phyloP scores from a whole-genome alignment of 2,329 filamentous ascomycete species.

The Chaetomium strumarium region DNA sequence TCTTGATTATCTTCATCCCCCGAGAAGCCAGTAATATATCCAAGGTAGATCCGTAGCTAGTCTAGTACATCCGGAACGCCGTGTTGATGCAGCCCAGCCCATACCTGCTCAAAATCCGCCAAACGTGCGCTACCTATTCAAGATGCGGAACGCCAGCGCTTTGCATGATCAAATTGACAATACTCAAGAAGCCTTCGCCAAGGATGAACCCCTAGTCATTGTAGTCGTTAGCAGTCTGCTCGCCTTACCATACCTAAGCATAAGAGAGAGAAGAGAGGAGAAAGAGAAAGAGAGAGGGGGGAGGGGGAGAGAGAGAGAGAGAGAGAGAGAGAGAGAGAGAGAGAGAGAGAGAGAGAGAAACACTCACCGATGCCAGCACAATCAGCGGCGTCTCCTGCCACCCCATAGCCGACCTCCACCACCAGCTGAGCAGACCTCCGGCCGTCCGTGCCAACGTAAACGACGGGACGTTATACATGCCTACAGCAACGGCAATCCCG shows the following conservation, averaged over 20 bases:
- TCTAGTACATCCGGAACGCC: neutral
- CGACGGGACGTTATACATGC: constrained; percentile 96
- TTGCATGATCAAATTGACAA: constrained; percentile 79
- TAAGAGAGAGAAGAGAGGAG: neutral
- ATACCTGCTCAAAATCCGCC: neutral
- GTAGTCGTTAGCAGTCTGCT: constrained; percentile 1
- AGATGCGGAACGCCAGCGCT: constrained; percentile 25
- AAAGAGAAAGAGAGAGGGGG: too few species aligned
- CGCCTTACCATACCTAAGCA: neutral
- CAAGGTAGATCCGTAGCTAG: neutral
- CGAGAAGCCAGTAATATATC: too few species aligned
- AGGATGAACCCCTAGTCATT: constrained; percentile 69
- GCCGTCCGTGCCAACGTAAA: constrained; percentile 86
- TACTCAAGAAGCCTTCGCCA: constrained; percentile 86
- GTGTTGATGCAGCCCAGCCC: neutral
- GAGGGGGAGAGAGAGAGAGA: too few species aligned
- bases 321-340: too few species aligned
- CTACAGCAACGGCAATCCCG: constrained; percentile 88
- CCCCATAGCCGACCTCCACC: constrained; percentile 58
- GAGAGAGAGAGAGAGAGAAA: too few species aligned
- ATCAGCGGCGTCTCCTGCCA: constrained; percentile 70
- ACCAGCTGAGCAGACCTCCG: constrained; percentile 70
- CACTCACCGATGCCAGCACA: constrained; percentile 68
- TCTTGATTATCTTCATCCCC: too few species aligned
- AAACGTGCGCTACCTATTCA: neutral